Base-by-base conservation (phyloP, 345 rosid species). In the Lepidium sativum region DNA sequence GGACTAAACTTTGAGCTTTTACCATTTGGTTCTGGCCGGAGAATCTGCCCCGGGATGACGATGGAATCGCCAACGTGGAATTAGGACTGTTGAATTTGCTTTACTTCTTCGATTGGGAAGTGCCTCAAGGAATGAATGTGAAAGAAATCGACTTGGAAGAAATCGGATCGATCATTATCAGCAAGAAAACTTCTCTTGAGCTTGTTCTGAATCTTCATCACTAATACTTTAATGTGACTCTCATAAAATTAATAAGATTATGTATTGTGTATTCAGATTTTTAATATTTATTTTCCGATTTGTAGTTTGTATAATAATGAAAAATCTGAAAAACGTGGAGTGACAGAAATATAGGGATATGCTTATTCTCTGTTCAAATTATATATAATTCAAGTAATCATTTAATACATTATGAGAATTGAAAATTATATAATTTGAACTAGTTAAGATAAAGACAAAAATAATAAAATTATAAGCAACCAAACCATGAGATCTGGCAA, bases 21-120 rank as follows among this genome's bases (percentile, higher is more conserved):
- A 25, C 83, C 87, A 23, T 83, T 80, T 58, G 87, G 84, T 20
- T 77, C 77, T 49, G 87, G 87, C 16, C 67, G 87, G 45, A 83
- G 87, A 70, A 70, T 78, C 52, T 83, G 84, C 47, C 83, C 84
- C 0, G 84, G 84, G 65, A 80, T 59, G 74, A 49, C 0, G 13
- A 38, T 69, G 77, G 74, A 1, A 61, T 62, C 8, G 49, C 72
- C 15, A 54, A 27, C 2, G 77, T 67, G 0, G 68, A 73, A 32
- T 31, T 73, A 29, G 72, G 67, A 40, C 23, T 73, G 37, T 29
- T 60, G 50, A 73, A 67, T 11, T n/a, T 73, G 66, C 71, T 73
- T 1, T 73, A 73, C 49, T 67, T 39, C 48, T 73, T 57, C 10
- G 52, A 67, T 39, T 73, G 77, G 77, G 39, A 16, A 18, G 9